Conservation (phyloP, 139 green algal species). For the Chara braunii region DNA sequence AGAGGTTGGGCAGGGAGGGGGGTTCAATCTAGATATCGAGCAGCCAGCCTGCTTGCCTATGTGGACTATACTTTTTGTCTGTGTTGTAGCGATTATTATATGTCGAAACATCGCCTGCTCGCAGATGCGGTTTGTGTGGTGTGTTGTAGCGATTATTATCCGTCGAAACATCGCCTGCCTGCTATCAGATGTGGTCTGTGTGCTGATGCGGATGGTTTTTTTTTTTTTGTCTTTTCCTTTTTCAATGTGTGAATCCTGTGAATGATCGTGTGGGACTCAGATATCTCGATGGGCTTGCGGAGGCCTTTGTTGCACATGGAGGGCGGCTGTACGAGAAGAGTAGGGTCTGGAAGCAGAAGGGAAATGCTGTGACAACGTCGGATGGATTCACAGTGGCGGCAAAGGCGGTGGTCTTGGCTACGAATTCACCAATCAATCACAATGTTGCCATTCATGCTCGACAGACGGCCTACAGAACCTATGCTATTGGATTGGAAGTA, state of each 20-base stretch:
- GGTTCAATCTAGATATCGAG: too few species aligned
- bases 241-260: neutral
- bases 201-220: neutral
- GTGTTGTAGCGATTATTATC: too few species aligned
- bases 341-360: neutral
- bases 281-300: neutral
- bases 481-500: conserved; percentile 48
- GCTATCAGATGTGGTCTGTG: too few species aligned
- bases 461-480: conserved; percentile 49
- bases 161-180: too few species aligned
- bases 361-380: neutral
- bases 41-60: too few species aligned
- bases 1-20: too few species aligned
- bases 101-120: too few species aligned
- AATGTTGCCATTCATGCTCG: conserved; percentile 61
- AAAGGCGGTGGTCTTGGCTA: conserved; percentile 53
- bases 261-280: neutral
- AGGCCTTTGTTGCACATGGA: neutral
- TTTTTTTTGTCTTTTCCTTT: neutral
- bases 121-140: too few species aligned
- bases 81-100: too few species aligned
- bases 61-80: too few species aligned
- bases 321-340: neutral
- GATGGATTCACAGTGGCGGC: conserved; percentile 17
- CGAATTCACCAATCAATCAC: conserved; percentile 57